Percentiles rank a stretch among this genome's conserved stretches.
phyloP scores from a whole-genome alignment of 495 filamentous ascomycete genomes.

The Penicillium macrosclerotiorum region DNA sequence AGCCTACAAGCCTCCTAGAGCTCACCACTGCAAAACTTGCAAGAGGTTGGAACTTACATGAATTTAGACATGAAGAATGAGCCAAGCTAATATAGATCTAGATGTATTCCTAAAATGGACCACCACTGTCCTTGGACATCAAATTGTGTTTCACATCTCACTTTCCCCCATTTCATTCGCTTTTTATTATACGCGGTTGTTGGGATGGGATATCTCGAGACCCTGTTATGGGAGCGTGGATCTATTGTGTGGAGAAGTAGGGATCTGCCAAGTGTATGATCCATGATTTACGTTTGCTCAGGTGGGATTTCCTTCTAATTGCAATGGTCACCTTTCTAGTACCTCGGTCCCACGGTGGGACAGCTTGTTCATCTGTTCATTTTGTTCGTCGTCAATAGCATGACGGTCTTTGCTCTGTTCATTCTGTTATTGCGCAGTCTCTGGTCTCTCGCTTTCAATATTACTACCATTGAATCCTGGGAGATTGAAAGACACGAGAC shows the following conservation, averaged over 20 bases:
- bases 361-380: constrained; percentile 67
- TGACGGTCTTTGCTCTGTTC: constrained; percentile 63
- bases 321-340: constrained; percentile 51
- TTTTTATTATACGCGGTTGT: constrained; percentile 77
- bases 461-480: constrained; percentile 90
- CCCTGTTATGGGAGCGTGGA: constrained; percentile 56
- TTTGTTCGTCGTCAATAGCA: constrained; percentile 55
- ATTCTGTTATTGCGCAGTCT: constrained; percentile 63
- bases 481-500: constrained; percentile 85
- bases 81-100: constrained; percentile 25
- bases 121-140: constrained; percentile 97
- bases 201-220: constrained; percentile 63
- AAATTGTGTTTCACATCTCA: constrained; percentile 90
- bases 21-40: constrained; percentile 92
- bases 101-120: constrained; percentile 96
- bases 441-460: constrained; percentile 58
- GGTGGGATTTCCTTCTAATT: constrained; percentile 18
- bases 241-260: constrained; percentile 64
- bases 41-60: constrained; percentile 47
- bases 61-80: background rate
- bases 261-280: constrained; percentile 60
- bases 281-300: background rate
- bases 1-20: constrained; percentile 76
- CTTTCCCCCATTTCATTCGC: constrained; percentile 86
- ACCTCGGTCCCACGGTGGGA: constrained; percentile 67